These are phyloP conservation scores for Crithidia expoeki DNA, from an alignment of 208 protist species.

Conservation along the genomic window DNA sequence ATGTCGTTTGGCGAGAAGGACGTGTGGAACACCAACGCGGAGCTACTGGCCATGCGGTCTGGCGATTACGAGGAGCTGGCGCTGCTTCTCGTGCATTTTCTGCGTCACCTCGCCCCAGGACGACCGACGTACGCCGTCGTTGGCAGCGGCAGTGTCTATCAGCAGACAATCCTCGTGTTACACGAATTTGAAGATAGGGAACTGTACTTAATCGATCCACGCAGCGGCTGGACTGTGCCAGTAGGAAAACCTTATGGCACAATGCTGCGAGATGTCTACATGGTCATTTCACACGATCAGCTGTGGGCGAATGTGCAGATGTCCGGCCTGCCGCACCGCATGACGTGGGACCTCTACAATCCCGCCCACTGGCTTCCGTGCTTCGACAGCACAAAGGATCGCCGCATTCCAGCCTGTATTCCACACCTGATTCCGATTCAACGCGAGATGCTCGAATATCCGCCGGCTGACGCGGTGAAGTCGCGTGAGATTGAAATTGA, in stretches of 20 bases:
- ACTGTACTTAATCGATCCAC: slow-evolving; percentile 76
- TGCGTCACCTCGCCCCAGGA: slow-evolving; percentile 62
- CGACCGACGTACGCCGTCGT: slow-evolving; percentile 64
- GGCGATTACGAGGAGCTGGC: slow-evolving; percentile 83
- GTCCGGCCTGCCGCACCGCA: slow-evolving; percentile 75
- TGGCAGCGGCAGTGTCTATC: slow-evolving; percentile 59
- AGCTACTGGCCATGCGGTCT: slow-evolving; percentile 63
- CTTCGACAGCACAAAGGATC: slow-evolving; percentile 50
- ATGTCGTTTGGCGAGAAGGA: slow-evolving; percentile 63
- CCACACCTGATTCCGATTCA: slow-evolving; percentile 65
- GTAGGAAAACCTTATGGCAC: slow-evolving; percentile 58
- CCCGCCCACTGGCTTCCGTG: slow-evolving; percentile 70
- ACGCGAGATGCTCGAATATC: slow-evolving; percentile 60
- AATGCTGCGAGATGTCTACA: slow-evolving; percentile 67
- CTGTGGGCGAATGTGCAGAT: slow-evolving; percentile 84
- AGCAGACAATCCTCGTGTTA: slow-evolving; percentile 70
- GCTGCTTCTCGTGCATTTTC: slow-evolving; percentile 77
- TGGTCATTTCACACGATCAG: slow-evolving; percentile 81
- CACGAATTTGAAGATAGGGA: slow-evolving; percentile 57
- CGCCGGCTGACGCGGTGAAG: slow-evolving; percentile 38
- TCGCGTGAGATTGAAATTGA: slow-evolving; percentile 67
- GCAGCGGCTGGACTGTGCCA: slow-evolving; percentile 46
- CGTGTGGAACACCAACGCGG: slow-evolving; percentile 81
- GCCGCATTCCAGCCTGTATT: slow-evolving; percentile 39
- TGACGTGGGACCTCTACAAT: slow-evolving; percentile 76